phyloP scores from a whole-genome alignment of 495 filamentous ascomycete genomes.

The Lasiosphaeria miniovina region DNA sequence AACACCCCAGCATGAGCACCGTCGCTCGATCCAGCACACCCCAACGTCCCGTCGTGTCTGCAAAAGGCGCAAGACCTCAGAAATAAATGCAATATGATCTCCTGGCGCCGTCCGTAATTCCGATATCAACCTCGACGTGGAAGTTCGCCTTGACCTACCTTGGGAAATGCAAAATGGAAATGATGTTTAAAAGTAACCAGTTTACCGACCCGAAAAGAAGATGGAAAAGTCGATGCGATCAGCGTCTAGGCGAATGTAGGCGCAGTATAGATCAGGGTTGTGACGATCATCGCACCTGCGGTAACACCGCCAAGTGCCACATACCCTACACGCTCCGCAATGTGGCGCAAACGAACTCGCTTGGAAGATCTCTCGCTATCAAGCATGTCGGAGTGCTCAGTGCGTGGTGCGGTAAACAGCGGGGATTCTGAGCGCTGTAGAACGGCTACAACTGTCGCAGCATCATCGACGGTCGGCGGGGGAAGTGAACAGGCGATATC shows the following conservation, averaged over 20 bases:
- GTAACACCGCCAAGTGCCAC: slow-evolving; percentile 40
- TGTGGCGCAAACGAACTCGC: slow-evolving; percentile 29
- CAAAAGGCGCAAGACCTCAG: too few relatives aligned
- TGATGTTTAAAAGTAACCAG: too few relatives aligned
- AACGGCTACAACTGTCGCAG: background rate
- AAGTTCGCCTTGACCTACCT: too few relatives aligned
- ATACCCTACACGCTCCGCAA: slow-evolving; percentile 39
- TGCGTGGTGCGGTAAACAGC: background rate
- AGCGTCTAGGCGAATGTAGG: slow-evolving; percentile 32
- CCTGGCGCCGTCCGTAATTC: too few relatives aligned
- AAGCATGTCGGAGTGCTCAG: background rate
- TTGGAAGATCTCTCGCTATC: slow-evolving; percentile 18
- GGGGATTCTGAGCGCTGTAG: background rate
- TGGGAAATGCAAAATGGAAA: too few relatives aligned
- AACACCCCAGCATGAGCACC: too few relatives aligned
- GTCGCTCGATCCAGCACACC: too few relatives aligned
- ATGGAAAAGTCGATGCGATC: background rate
- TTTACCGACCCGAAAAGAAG: background rate
- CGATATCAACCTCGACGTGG: too few relatives aligned
- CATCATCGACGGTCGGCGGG: background rate
- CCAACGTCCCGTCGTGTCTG: too few relatives aligned
- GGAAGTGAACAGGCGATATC: background rate
- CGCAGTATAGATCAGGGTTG: slow-evolving; percentile 40
- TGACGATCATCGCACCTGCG: slow-evolving; percentile 38
- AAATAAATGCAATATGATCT: too few relatives aligned